Conservation (phyloP, 768 basidiomycete species). For the Termitomyces titanicus region DNA sequence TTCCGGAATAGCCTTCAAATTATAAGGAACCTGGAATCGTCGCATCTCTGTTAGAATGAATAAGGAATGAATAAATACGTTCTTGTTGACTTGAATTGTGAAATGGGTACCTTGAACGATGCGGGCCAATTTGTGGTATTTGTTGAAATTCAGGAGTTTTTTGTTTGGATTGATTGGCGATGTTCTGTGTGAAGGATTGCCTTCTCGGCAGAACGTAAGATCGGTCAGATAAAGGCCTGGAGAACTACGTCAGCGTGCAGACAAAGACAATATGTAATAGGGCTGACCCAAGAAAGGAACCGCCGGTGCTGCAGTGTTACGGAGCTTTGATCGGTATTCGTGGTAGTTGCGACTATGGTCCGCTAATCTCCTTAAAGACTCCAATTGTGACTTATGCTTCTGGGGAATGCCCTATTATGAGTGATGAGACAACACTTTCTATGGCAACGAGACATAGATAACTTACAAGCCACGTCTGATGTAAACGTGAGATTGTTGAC, state of each 20-base stretch:
- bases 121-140: constrained; percentile 86
- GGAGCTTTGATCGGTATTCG: constrained; percentile 85
- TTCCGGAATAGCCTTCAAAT: constrained; percentile 85
- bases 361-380: constrained; percentile 77
- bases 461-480: constrained; percentile 91
- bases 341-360: constrained; percentile 90
- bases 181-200: constrained; percentile 81
- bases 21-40: constrained; percentile 85
- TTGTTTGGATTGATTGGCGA: constrained; percentile 74
- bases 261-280: neutral
- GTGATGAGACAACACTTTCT: neutral
- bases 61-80: neutral
- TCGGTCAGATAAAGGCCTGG: constrained; percentile 85
- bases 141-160: constrained; percentile 92
- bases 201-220: constrained; percentile 93
- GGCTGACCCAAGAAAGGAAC: constrained; percentile 88
- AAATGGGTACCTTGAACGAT: constrained; percentile 67
- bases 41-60: constrained; percentile 81
- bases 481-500: constrained; percentile 87
- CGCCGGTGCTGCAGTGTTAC: constrained; percentile 87
- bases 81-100: neutral
- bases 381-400: constrained; percentile 80
- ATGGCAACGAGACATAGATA: neutral
- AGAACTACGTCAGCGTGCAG: constrained; percentile 10
- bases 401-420: constrained; percentile 66